These are phyloP conservation scores for Mucor circinelloides DNA, from an alignment of 371 early-diverging fungal genomes.

Conservation along the genomic window DNA sequence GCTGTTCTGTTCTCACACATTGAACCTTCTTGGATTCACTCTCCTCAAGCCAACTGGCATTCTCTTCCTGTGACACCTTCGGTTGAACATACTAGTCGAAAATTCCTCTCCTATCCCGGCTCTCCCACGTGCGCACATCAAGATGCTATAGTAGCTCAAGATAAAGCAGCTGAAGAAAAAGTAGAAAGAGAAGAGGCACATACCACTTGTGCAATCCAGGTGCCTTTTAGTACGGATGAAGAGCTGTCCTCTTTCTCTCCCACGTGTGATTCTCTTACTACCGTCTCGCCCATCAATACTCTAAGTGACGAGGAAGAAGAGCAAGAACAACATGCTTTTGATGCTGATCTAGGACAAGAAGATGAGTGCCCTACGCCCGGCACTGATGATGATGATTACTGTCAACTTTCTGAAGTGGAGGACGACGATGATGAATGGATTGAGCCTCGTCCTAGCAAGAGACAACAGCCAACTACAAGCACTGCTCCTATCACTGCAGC, in stretches of 20 bases:
- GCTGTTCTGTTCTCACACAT: conserved; percentile 3
- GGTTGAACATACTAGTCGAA: background rate
- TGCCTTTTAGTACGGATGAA: background rate
- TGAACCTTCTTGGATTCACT: conserved; percentile 14
- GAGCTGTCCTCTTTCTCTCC: background rate
- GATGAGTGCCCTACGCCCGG: background rate
- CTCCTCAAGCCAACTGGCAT: background rate
- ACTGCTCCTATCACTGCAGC: background rate
- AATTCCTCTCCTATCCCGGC: conserved; percentile 18
- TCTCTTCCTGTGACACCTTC: conserved; percentile 24
- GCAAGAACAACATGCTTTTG: conserved; percentile 10
- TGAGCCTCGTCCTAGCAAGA: background rate
- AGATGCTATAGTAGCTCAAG: background rate
- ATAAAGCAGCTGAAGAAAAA: background rate
- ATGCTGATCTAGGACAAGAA: background rate
- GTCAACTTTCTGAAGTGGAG: background rate
- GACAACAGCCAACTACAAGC: background rate
- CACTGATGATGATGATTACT: background rate
- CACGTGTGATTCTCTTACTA: background rate
- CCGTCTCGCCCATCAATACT: background rate
- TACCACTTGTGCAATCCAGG: background rate
- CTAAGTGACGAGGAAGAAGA: conserved; percentile 7
- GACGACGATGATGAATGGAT: conserved; percentile 11
- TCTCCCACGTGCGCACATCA: conserved; percentile 16
- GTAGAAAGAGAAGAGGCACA: background rate